phyloP scores from a whole-genome alignment of 176 grass and related monocot species.

The bread wheat (Triticum aestivum) region DNA sequence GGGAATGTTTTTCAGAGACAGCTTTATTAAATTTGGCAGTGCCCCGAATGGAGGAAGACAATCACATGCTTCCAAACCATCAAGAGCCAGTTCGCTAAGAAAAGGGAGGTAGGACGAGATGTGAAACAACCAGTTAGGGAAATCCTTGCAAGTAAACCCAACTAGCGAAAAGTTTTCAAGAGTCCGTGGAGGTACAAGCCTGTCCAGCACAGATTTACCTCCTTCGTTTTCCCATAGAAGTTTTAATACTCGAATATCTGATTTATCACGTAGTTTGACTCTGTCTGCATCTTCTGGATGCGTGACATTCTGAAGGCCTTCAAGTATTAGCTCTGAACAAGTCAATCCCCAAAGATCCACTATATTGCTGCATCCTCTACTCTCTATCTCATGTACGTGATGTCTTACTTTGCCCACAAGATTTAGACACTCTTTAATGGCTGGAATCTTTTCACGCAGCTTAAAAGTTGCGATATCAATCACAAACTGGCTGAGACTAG shows the following conservation, averaged over 20 bases:
- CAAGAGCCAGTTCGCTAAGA: no score
- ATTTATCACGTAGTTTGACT: no score
- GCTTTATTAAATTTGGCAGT: no score
- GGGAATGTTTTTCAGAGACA: no score
- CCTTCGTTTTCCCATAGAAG: no score
- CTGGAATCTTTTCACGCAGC: no score
- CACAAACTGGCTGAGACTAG: neutral
- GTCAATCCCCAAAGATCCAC: neutral
- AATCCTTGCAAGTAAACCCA: neutral
- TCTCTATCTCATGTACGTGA: neutral
- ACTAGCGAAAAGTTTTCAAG: rapidly evolving
- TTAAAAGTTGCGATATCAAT: neutral
- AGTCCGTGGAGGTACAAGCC: neutral
- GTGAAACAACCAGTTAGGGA: neutral
- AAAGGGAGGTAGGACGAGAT: neutral
- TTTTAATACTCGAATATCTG: no score
- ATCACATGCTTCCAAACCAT: no score
- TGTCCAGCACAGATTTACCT: no score
- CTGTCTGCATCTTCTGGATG: no score
- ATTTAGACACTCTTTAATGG: neutral
- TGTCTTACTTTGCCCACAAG: rapidly evolving
- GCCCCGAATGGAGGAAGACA: no score
- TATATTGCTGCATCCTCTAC: neutral
- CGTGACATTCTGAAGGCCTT: no score
- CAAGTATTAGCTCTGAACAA: neutral